A percentile compares a stretch with the other conserved stretches of the same genome.
Conservation (phyloP, 2,329 filamentous ascomycete species). For the Lachnum nothofagi region DNA sequence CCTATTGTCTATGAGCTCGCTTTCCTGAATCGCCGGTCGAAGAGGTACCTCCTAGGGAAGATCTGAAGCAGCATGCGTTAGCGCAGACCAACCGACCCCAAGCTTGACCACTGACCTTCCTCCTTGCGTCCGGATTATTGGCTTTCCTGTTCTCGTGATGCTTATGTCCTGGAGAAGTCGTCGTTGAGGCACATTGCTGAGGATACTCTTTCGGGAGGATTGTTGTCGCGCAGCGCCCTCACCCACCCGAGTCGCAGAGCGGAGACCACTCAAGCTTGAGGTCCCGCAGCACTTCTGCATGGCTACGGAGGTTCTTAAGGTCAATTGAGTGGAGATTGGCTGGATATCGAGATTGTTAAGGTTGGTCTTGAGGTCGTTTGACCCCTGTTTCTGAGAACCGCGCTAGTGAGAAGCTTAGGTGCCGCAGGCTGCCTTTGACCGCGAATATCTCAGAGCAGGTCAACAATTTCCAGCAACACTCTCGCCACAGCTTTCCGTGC, state of each 20-base stretch:
- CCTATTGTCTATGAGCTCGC: slow-evolving; percentile 48
- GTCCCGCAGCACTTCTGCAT: slow-evolving; percentile 38
- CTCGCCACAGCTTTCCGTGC: slow-evolving; percentile 3
- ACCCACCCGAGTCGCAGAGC: slow-evolving; percentile 49
- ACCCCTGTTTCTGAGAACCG: slow-evolving; percentile 12
- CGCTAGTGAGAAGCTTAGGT: slow-evolving; percentile 18
- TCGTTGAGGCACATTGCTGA: slow-evolving; percentile 40
- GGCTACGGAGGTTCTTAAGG: slow-evolving; percentile 21
- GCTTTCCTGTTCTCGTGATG: slow-evolving; percentile 94
- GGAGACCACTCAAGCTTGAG: slow-evolving; percentile 51
- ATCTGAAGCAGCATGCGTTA: slow-evolving; percentile 47
- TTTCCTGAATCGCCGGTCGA: slow-evolving; percentile 5
- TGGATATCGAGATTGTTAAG: slow-evolving; percentile 8
- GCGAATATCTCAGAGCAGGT: slow-evolving; percentile 10
- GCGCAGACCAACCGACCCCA: slow-evolving; percentile 19
- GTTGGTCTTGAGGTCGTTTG: slow-evolving; percentile 12
- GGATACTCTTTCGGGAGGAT: too few species aligned
- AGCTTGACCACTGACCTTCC: slow-evolving; percentile 64
- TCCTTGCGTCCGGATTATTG: slow-evolving; percentile 81
- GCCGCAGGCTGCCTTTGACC: slow-evolving; percentile 12
- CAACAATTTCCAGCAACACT: slow-evolving; percentile 8
- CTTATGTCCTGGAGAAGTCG: slow-evolving; percentile 71
- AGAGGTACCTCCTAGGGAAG: slow-evolving; percentile 72
- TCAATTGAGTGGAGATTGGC: slow-evolving; percentile 18
- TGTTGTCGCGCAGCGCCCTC: slow-evolving; percentile 36